A percentile compares a stretch with the other conserved stretches of the same genome.
Evolutionary conservation across 2,329 filamentous ascomycete species (phyloP).

Genomic region (Xylariales sp.): DNA sequence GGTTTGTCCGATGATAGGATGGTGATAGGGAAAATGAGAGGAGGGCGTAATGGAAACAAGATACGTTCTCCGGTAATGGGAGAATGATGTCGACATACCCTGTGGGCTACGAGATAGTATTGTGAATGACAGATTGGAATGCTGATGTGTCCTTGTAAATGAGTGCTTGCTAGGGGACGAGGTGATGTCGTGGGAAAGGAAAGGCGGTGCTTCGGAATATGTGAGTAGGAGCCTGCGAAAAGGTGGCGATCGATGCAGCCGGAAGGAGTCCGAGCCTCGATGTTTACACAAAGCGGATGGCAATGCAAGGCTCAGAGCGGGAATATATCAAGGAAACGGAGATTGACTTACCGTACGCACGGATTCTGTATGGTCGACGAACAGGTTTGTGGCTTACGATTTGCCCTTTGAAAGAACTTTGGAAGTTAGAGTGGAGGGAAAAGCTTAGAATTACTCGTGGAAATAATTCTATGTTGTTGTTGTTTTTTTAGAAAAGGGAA

Average conservation of each 20-base stretch:
- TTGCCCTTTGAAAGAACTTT: background rate
- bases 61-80: background rate
- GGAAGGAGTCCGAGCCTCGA: background rate
- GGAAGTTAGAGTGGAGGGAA: background rate
- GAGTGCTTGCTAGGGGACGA: background rate
- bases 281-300: background rate
- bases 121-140: background rate
- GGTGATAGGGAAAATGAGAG: background rate
- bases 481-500: background rate
- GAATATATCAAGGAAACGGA: slow-evolving; percentile 1
- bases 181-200: background rate
- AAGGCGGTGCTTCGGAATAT: background rate
- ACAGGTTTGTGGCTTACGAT: background rate
- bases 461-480: background rate
- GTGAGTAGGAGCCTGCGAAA: background rate
- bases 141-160: background rate
- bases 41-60: background rate
- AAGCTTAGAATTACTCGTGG: background rate
- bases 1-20: background rate
- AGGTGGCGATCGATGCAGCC: background rate
- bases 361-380: background rate
- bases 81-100: background rate
- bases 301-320: background rate
- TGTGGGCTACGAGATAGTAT: background rate
- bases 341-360: slow-evolving; percentile 4